Percentiles rank a stretch among this genome's conserved stretches.
Conservation (phyloP, 129 eudicot species). For the Tanacetum coccineum region DNA sequence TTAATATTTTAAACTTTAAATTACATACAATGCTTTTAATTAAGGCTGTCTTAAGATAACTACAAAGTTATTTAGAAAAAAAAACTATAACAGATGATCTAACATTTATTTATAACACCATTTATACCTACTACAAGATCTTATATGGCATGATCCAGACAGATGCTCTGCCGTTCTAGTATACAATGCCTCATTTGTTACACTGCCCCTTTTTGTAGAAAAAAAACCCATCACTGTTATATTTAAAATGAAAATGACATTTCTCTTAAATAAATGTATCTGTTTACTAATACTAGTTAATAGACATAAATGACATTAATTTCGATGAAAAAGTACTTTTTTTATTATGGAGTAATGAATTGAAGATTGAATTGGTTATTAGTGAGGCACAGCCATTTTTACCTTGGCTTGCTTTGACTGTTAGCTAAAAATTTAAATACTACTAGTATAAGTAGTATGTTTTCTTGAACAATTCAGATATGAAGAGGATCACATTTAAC, state of each 20-base stretch:
- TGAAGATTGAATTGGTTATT: too few relatives aligned
- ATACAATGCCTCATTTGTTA: slow-evolving; percentile 13
- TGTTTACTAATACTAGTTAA: not conserved
- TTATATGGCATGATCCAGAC: slow-evolving; percentile 21
- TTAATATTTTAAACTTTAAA: too few relatives aligned
- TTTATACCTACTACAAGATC: slow-evolving; percentile 25
- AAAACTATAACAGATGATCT: not conserved
- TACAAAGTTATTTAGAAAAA: too few relatives aligned
- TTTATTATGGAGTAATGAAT: not conserved
- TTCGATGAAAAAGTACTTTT: not conserved
- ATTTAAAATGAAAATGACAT: not conserved
- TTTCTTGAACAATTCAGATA: too few relatives aligned
- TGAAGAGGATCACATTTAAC: too few relatives aligned
- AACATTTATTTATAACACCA: slow-evolving; percentile 1
- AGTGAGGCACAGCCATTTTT: too few relatives aligned
- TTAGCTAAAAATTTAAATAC: too few relatives aligned
- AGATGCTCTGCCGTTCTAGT: slow-evolving; percentile 18
- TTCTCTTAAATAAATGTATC: not conserved
- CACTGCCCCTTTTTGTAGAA: not conserved
- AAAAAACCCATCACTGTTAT: not conserved
- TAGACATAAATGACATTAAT: not conserved
- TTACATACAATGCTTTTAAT: too few relatives aligned
- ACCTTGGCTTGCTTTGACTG: too few relatives aligned
- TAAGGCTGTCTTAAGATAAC: too few relatives aligned
- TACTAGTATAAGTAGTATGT: too few relatives aligned